Conservation (phyloP, 2,329 filamentous ascomycete genomes). For the Penicillium sp. region DNA sequence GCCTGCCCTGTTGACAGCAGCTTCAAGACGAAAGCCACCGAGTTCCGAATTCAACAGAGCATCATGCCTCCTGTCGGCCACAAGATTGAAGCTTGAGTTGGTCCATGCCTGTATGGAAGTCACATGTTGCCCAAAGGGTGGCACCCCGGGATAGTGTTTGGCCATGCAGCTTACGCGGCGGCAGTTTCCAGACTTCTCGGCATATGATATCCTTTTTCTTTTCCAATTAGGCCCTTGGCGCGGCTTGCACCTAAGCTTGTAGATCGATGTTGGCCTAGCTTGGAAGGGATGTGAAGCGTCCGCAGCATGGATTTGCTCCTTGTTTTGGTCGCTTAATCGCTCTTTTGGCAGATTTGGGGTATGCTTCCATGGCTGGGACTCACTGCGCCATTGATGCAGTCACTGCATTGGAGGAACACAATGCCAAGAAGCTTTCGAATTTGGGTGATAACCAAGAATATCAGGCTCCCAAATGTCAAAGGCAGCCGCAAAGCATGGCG, state of each 20-base stretch:
- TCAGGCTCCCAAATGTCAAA: constrained; percentile 4
- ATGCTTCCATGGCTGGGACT: constrained; percentile 22
- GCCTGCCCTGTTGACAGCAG: background rate
- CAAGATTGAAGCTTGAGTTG: constrained; percentile 42
- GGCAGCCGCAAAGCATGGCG: constrained; percentile 3
- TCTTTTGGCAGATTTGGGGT: constrained; percentile 40
- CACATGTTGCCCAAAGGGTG: constrained; percentile 43
- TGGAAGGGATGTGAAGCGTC: constrained; percentile 45
- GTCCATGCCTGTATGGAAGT: constrained; percentile 37
- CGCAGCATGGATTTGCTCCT: constrained; percentile 49
- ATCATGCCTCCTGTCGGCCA: constrained; percentile 33
- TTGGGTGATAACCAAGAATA: background rate
- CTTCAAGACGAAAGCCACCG: background rate
- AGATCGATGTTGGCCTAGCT: constrained; percentile 46
- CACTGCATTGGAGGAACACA: background rate
- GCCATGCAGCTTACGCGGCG: constrained; percentile 36
- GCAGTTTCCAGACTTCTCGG: constrained; percentile 34
- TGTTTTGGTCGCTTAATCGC: constrained; percentile 46
- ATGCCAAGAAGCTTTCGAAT: background rate
- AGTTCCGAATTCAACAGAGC: background rate
- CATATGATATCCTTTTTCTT: constrained; percentile 2
- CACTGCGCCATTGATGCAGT: constrained; percentile 15
- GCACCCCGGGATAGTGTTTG: constrained; percentile 44
- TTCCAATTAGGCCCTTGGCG: constrained; percentile 40
- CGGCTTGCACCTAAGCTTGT: constrained; percentile 42